These are phyloP conservation scores for Schoenoplectus triqueter DNA, from an alignment of 202 grass and related monocot species.

Conservation along the genomic window DNA sequence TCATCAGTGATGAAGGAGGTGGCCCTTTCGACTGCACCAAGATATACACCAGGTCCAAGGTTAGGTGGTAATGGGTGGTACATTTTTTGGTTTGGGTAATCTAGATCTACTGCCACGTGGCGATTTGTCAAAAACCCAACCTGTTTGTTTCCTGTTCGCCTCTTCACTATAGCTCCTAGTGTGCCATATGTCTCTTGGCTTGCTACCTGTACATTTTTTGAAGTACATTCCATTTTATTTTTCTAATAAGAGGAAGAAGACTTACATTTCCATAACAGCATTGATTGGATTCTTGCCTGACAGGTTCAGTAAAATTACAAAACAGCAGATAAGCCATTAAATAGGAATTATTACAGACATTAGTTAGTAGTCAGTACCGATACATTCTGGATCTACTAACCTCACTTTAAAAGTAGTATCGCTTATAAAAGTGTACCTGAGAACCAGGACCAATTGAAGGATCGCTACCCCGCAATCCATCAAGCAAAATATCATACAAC, in stretches of 20 bases:
- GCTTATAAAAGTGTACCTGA: constrained; percentile 56
- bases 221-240: neutral
- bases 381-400: too few species aligned
- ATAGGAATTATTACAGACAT: neutral
- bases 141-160: constrained; percentile 85
- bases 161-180: constrained; percentile 90
- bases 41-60: constrained; percentile 97
- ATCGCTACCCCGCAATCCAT: constrained; percentile 86
- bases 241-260: neutral
- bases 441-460: constrained; percentile 95
- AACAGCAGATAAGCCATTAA: neutral
- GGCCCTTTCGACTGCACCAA: constrained; percentile 96
- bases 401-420: neutral
- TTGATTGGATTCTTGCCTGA: neutral
- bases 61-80: constrained; percentile 96
- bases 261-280: neutral
- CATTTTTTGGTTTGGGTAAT: constrained; percentile 99
- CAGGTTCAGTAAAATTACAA: neutral
- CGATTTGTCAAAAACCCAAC: constrained; percentile 96
- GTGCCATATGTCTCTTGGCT: constrained; percentile 98
- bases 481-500: constrained; percentile 81
- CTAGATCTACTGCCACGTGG: constrained; percentile 94
- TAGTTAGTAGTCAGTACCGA: too few species aligned
- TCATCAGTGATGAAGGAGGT: constrained; percentile 98
- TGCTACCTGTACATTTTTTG: constrained; percentile 63